Evolutionary conservation across 139 green algal species (phyloP), one percentile per base, ranked within the genome.

Genomic region (Chlamydomonas applanata): DNA sequence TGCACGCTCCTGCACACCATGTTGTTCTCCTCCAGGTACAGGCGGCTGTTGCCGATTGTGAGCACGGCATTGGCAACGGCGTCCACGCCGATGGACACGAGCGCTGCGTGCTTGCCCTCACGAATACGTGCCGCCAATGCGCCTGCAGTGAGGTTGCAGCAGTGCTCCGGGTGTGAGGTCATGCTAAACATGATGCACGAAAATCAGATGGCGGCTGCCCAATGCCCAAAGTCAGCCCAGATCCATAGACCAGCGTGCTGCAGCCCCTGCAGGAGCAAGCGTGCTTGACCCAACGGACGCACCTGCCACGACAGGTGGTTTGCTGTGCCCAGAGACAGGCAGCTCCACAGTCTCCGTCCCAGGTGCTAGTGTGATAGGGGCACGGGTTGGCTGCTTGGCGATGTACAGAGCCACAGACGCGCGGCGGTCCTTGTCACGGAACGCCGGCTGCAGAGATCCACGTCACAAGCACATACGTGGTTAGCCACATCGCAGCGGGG

Each of bases 391-490:
- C 4, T 66, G 20, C 77, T 86, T 86, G 24, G 74, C 29, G 30
- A 89, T 74, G 71, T 88, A 89, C 19, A 89, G 67, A 24, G 85
- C 85, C 19, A 89, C 64, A 24, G 69, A 82, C 22, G 83, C 76
- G 45, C 79, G 78, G 25, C 73, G 78, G 71, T 79, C 71, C 0
- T 61, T 74, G 49, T 89, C 85, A 14, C 85, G 65, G 79, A 89
- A 89, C 4, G 85, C 85, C 16, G 85, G 84, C 77, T 89, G 85
- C 35, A 83, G 80, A 53, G n/a, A n/a, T n/a, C n/a, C n/a, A n/a
- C n/a, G n/a, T n/a, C n/a, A n/a, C n/a, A n/a, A n/a, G n/a, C n/a
- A n/a, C n/a, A n/a, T n/a, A n/a, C n/a, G n/a, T n/a, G n/a, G n/a
- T n/a, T n/a, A n/a, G n/a, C n/a, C n/a, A n/a, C n/a, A n/a, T n/a